Conservation (phyloP, 768 basidiomycete genomes). For the Asterophora lycoperdoides region DNA sequence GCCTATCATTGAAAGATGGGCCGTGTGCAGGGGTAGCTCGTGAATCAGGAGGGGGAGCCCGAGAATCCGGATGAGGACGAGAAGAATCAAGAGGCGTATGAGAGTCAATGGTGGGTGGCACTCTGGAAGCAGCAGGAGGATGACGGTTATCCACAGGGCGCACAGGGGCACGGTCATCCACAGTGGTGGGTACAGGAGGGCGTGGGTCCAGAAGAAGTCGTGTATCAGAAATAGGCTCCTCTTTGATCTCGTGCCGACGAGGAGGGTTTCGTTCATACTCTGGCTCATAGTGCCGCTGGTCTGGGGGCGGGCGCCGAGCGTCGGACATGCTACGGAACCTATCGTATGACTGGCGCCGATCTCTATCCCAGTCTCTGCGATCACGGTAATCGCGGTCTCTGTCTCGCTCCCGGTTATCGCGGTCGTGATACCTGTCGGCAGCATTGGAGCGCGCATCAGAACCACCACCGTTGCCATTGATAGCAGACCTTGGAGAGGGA, state of each 20-base stretch:
- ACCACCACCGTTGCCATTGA: conserved; percentile 7
- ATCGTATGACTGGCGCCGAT: conserved; percentile 34
- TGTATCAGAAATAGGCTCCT: conserved; percentile 21
- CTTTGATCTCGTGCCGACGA: conserved; percentile 23
- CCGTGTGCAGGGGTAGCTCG: conserved; percentile 15
- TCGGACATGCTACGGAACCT: conserved; percentile 23
- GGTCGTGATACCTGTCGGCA: conserved; percentile 26
- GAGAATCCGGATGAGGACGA: conserved; percentile 23
- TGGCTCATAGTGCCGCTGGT: conserved; percentile 46
- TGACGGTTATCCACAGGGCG: conserved; percentile 16
- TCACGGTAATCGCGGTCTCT: conserved; percentile 33
- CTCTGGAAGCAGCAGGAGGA: conserved; percentile 12
- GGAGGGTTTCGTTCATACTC: conserved; percentile 28
- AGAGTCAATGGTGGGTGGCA: conserved; percentile 15
- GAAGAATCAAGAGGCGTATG: conserved; percentile 25
- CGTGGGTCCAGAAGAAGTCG: conserved; percentile 31
- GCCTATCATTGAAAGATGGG: conserved; percentile 28
- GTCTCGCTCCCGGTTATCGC: conserved; percentile 32
- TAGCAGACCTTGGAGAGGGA: conserved; percentile 12
- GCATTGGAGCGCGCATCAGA: conserved; percentile 15
- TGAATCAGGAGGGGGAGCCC: conserved; percentile 23
- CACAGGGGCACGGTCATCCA: conserved; percentile 14
- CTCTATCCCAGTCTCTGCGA: conserved; percentile 26
- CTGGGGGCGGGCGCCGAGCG: conserved; percentile 39
- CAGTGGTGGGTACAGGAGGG: conserved; percentile 13